Percentiles rank a stretch among this genome's conserved stretches.
Evolutionary conservation across 1,139 yeast species (phyloP).

Genomic region (Debaryomycetaceae sp.): DNA sequence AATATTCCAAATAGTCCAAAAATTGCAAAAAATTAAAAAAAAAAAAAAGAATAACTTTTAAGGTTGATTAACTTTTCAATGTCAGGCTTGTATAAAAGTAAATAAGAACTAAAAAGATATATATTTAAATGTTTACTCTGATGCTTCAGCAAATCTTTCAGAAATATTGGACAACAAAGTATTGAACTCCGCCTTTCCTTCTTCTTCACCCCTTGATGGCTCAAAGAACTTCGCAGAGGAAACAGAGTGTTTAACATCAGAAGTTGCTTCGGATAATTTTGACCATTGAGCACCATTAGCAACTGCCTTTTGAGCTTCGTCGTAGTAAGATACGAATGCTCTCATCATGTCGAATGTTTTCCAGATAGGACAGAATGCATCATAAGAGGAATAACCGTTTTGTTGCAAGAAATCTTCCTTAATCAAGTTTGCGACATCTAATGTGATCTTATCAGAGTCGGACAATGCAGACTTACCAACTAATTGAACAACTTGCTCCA

Average conservation of each 20-base stretch:
- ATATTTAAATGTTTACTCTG: conserved; percentile 53
- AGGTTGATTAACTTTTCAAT: not conserved
- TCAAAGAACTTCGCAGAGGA: conserved; percentile 94
- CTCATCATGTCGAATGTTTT: conserved; percentile 98
- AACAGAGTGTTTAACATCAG: conserved; percentile 89
- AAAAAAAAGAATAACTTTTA: conserved; percentile 1
- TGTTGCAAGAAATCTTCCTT: conserved; percentile 99
- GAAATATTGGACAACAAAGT: conserved; percentile 70
- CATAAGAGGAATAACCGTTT: conserved; percentile 97
- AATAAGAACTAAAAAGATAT: conserved; percentile 7
- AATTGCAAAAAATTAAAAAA: not conserved
- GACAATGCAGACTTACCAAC: conserved; percentile 98
- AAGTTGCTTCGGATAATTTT: conserved; percentile 80
- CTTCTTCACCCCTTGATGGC: conserved; percentile 87
- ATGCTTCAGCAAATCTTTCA: conserved; percentile 92
- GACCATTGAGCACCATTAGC: conserved; percentile 95
- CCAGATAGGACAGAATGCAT: conserved; percentile 99
- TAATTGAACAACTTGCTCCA: conserved; percentile 97
- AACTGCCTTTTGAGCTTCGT: conserved; percentile 96
- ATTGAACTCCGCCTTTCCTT: conserved; percentile 71
- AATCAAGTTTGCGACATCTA: conserved; percentile 86
- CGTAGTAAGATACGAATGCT: conserved; percentile 84
- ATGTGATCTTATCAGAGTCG: conserved; percentile 92
- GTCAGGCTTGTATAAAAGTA: not conserved
- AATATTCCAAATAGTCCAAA: not conserved